phyloP scores from a whole-genome alignment of 2,329 filamentous ascomycete species.

The Fusarium torulosum region DNA sequence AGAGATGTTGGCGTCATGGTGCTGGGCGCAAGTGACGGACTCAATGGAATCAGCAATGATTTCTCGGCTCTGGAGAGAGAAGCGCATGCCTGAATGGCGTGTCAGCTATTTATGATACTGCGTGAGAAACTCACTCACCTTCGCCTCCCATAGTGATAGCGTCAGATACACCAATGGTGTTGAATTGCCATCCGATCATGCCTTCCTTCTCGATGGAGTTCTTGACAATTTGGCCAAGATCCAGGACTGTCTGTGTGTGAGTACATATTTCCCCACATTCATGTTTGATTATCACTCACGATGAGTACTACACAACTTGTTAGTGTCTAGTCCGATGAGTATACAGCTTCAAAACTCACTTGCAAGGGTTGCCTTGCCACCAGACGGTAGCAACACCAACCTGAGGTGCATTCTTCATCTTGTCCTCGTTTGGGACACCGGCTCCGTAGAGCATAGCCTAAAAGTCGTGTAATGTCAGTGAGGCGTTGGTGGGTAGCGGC shows the following conservation, averaged over 20 bases:
- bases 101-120: conserved; percentile 6
- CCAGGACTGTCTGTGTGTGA: conserved; percentile 70
- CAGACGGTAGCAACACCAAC: conserved; percentile 92
- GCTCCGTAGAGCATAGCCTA: conserved; percentile 96
- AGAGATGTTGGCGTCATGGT: conserved; percentile 92
- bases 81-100: conserved; percentile 80
- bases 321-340: conserved; percentile 6
- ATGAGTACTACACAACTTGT: conserved; percentile 53
- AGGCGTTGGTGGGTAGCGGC: background rate
- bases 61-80: conserved; percentile 89
- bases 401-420: conserved; percentile 91
- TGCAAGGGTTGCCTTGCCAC: conserved; percentile 99
- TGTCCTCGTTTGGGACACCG: conserved; percentile 83
- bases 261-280: background rate
- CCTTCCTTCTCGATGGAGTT: conserved; percentile 81
- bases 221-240: conserved; percentile 90
- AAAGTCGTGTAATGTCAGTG: conserved; percentile 1
- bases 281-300: conserved; percentile 51
- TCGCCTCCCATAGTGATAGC: conserved; percentile 96
- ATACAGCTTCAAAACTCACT: conserved; percentile 68
- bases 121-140: conserved; percentile 62
- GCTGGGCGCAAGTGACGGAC: conserved; percentile 90
- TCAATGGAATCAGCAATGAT: conserved; percentile 96
- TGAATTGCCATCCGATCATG: conserved; percentile 96
- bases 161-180: conserved; percentile 89